phyloP scores from a whole-genome alignment of 352 stramenopile species.

The Globisporangium okanoganense region DNA sequence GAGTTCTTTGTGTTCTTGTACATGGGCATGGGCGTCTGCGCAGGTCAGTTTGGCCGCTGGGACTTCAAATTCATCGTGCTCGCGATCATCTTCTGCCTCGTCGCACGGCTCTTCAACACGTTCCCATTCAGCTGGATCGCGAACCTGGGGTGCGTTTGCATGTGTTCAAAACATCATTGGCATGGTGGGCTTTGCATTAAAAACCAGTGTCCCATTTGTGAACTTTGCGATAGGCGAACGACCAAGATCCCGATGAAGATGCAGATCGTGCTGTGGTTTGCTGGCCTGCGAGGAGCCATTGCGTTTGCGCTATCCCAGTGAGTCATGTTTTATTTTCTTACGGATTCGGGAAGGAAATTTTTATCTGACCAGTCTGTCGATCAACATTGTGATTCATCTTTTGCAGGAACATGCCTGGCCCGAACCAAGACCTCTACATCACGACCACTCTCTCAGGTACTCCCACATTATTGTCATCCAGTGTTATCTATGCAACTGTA shows the following conservation, averaged over 20 bases:
- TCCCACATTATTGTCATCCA: not conserved
- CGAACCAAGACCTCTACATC: conserved; percentile 88
- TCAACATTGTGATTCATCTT: not conserved
- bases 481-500: not conserved
- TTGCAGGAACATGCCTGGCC: conserved; percentile 90
- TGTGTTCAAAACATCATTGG: not conserved
- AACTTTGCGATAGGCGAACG: conserved; percentile 26
- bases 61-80: conserved; percentile 85
- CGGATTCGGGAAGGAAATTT: not conserved
- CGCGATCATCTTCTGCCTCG: conserved; percentile 78
- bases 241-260: conserved; percentile 84
- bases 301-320: conserved; percentile 85
- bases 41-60: conserved; percentile 68
- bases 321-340: conserved; percentile 7
- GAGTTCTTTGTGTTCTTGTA: conserved; percentile 83
- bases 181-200: too few relatives aligned
- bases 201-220: too few relatives aligned
- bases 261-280: conserved; percentile 92
- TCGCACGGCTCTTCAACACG: conserved; percentile 93
- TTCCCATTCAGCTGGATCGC: conserved; percentile 86
- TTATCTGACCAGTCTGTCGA: not conserved
- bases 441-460: conserved; percentile 64
- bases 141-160: conserved; percentile 40
- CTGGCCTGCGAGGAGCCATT: conserved; percentile 85
- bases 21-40: conserved; percentile 73